Conservation (phyloP, 2,329 filamentous ascomycete species). For the Macrophomina pseudophaseolina region DNA sequence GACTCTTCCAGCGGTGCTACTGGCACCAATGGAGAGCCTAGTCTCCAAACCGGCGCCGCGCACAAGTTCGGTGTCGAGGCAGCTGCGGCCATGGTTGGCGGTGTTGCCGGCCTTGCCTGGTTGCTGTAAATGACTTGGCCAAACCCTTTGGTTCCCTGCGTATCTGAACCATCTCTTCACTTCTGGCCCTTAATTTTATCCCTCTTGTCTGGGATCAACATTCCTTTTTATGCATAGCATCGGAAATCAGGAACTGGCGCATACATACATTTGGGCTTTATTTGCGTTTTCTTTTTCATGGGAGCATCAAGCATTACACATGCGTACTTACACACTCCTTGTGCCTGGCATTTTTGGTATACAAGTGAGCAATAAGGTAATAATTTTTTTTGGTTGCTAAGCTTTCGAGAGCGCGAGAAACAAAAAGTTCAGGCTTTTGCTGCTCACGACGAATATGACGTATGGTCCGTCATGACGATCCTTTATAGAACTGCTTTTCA, state of each 20-base stretch:
- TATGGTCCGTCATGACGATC: conserved; percentile 14
- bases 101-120: conserved; percentile 40
- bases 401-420: neutral
- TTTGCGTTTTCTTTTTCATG: neutral
- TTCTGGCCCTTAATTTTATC: neutral
- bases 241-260: neutral
- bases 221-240: conserved; percentile 17
- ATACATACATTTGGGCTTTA: too few relatives aligned
- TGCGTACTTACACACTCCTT: neutral
- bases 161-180: neutral
- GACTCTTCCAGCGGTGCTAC: conserved; percentile 25
- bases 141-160: neutral
- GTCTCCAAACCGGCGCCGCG: conserved; percentile 44
- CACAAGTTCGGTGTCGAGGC: conserved; percentile 34
- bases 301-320: neutral
- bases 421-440: neutral
- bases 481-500: neutral
- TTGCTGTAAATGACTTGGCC: conserved; percentile 33
- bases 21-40: conserved; percentile 36
- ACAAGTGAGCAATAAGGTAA: conserved; percentile 7
- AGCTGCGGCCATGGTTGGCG: conserved; percentile 40
- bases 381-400: neutral
- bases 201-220: neutral
- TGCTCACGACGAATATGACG: neutral
- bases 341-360: neutral